Evolutionary conservation across 2,329 filamentous ascomycete species (phyloP), one percentile per base, ranked within the genome.

Genomic region (Aspergillus felis): DNA sequence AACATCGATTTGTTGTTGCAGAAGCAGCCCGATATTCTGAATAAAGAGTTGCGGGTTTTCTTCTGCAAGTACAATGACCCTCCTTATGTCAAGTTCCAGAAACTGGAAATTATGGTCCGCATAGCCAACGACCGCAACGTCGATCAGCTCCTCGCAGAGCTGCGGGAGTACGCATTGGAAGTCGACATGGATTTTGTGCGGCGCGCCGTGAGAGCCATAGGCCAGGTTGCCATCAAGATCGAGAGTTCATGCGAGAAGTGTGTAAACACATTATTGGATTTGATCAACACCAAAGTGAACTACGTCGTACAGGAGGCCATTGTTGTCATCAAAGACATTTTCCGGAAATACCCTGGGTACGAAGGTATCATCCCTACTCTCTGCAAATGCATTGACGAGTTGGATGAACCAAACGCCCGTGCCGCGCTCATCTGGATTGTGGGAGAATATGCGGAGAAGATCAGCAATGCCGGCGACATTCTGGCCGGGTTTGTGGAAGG

Each of bases 51-150:
- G 69, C 87, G 94, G 48, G 94, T 99, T 8, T 99, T 99, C 79
- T 99, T 99, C 79, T 99, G 94, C 87, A 99, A 99, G 78, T 99
- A 99, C 80, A 97, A 97, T 72, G 94, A 99, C 67, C 93, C 94
- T 1, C 92, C 92, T 24, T 99, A 99, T 73, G 87, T 99, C 68
- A 99, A 99, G 76, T 86, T 99, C 59, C 90, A 96, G 72, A 99
- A 99, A 73, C 84, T 99, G 51, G 94, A 99, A 73, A 97, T 97
- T 62, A 97, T 99, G 94, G 93, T 99, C 50, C 88, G 94, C 74
- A 97, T 99, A 86, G 91, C 93, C 60, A 97, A 97, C 77, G 92
- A 97, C 66, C 89, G 88, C 71, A 99, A 97, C 71, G 93, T 93
- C 59, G 94, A 99, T 70, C 94, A 97, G 71, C 82, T 99, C 27